These are phyloP conservation scores for Coemansia sp. DNA, from an alignment of 192 early-diverging fungal species.

Conservation along the genomic window DNA sequence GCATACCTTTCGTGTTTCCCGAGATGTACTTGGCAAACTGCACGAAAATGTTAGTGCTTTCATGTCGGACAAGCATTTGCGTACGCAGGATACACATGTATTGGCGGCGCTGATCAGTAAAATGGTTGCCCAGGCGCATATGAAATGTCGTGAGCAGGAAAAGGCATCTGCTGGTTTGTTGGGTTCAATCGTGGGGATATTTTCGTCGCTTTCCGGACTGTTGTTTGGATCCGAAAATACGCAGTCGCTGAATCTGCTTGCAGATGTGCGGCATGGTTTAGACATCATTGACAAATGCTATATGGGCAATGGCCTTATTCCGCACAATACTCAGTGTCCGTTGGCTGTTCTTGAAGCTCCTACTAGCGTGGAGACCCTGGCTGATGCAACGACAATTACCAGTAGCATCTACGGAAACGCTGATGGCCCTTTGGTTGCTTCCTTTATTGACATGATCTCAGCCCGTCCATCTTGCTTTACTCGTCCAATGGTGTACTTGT, in stretches of 20 bases:
- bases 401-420: constrained; percentile 19
- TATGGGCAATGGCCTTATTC: constrained; percentile 45
- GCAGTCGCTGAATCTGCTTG: constrained; percentile 36
- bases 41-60: constrained; percentile 12
- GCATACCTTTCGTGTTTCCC: constrained; percentile 39
- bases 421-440: constrained; percentile 33
- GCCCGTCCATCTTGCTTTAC: constrained; percentile 35
- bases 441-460: constrained; percentile 41
- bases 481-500: constrained; percentile 35
- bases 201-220: not conserved
- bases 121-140: constrained; percentile 38
- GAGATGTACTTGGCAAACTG: constrained; percentile 8
- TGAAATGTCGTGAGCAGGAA: constrained; percentile 16
- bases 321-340: constrained; percentile 33
- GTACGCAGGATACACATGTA: constrained; percentile 15
- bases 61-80: not conserved
- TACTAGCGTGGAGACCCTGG: constrained; percentile 15
- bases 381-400: constrained; percentile 7
- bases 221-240: constrained; percentile 8
- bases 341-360: constrained; percentile 30
- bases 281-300: constrained; percentile 22
- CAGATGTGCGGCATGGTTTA: constrained; percentile 40
- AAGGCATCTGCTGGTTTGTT: not conserved
- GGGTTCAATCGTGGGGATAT: not conserved
- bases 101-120: constrained; percentile 44